A percentile compares a stretch with the other conserved stretches of the same genome.
These are phyloP conservation scores for Cercospora citrullina DNA, from an alignment of 2,329 filamentous ascomycete species.

Conservation along the genomic window DNA sequence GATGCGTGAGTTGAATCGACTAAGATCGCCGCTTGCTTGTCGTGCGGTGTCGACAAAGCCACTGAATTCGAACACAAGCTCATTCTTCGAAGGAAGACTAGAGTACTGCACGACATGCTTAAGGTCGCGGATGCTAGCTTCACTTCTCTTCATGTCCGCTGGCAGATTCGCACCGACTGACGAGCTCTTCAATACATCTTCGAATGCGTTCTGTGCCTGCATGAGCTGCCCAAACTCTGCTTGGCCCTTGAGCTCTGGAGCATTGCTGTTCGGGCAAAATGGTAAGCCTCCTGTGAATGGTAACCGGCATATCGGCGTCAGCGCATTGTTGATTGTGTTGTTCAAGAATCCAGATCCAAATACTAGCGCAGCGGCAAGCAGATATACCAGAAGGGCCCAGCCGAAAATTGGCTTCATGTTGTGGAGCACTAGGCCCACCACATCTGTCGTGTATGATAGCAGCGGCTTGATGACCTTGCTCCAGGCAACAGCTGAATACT, in stretches of 20 bases:
- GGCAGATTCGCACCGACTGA: conserved; percentile 67
- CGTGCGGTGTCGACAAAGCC: conserved; percentile 71
- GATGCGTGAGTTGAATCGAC: conserved; percentile 74
- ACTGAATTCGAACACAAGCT: conserved; percentile 73
- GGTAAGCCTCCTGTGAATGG: conserved; percentile 65
- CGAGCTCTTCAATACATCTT: conserved; percentile 69
- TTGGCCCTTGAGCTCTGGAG: conserved; percentile 33
- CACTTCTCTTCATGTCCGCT: conserved; percentile 75
- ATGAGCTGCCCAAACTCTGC: conserved; percentile 75
- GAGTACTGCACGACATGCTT: conserved; percentile 71
- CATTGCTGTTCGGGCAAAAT: conserved; percentile 53
- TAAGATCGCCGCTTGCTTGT: conserved; percentile 65
- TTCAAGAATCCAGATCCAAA: conserved; percentile 64
- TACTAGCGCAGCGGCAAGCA: conserved; percentile 60
- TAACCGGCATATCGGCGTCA: conserved; percentile 69
- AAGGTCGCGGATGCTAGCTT: conserved; percentile 72
- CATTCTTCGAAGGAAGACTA: conserved; percentile 64
- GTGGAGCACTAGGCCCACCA: conserved; percentile 60
- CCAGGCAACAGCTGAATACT: conserved; percentile 33
- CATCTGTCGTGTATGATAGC: conserved; percentile 54
- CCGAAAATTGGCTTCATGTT: conserved; percentile 66
- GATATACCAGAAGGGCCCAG: conserved; percentile 60
- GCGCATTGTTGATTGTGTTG: conserved; percentile 59
- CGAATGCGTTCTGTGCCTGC: conserved; percentile 71
- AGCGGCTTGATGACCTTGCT: conserved; percentile 39